These are phyloP conservation scores for Cydonia oblonga DNA, from an alignment of 331 rosid species.

Conservation along the genomic window DNA sequence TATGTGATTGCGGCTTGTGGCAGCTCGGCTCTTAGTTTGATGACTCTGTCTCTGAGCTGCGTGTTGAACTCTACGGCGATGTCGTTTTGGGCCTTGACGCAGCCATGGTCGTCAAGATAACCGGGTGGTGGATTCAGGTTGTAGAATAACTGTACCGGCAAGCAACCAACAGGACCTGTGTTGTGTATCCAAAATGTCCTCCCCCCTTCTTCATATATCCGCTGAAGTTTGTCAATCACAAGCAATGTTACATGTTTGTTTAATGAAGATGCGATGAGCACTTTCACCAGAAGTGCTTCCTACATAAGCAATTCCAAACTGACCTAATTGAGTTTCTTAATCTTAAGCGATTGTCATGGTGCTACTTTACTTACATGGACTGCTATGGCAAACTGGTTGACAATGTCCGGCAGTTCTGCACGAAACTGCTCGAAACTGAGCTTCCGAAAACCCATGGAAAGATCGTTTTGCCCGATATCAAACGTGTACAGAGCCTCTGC, in stretches of 20 bases:
- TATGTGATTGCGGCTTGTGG: constrained; percentile 79
- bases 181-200: constrained; percentile 92
- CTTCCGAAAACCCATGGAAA: constrained; percentile 68
- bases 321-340: not conserved
- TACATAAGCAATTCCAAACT: not conserved
- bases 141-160: constrained; percentile 71
- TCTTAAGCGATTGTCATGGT: not conserved
- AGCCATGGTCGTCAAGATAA: constrained; percentile 47
- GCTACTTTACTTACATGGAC: constrained; percentile 43
- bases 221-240: constrained; percentile 26
- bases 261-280: not conserved
- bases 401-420: constrained; percentile 62
- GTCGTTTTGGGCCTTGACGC: constrained; percentile 60
- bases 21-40: constrained; percentile 67
- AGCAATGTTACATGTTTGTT: not conserved
- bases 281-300: not conserved
- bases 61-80: constrained; percentile 69
- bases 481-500: constrained; percentile 80
- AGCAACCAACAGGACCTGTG: constrained; percentile 84
- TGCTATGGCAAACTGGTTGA: constrained; percentile 63
- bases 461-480: constrained; percentile 93
- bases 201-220: constrained; percentile 62
- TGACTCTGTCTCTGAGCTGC: constrained; percentile 52
- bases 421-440: constrained; percentile 56
- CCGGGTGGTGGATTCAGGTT: constrained; percentile 52